phyloP scores from a whole-genome alignment of 2,329 filamentous ascomycete species.

The Neonectria sp. region DNA sequence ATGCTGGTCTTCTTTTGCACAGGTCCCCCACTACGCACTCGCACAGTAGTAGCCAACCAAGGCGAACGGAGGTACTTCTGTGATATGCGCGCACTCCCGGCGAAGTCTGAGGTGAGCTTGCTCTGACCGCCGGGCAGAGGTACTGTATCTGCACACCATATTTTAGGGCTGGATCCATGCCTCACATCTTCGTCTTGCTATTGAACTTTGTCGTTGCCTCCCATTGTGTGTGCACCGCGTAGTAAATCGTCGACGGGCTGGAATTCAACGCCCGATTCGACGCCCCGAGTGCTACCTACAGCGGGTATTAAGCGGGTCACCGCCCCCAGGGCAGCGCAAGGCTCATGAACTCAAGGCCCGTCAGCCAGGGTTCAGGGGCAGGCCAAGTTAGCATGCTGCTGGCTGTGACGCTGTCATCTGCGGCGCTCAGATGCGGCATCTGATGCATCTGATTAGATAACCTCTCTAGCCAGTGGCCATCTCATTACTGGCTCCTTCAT shows the following conservation, averaged over 20 bases:
- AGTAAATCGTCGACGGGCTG: neutral
- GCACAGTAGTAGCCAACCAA: neutral
- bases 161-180: neutral
- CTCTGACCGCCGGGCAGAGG: neutral
- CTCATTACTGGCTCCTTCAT: slow-evolving; percentile 1
- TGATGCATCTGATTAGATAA: slow-evolving; percentile 50
- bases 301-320: slow-evolving; percentile 18
- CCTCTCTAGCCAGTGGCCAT: slow-evolving; percentile 10
- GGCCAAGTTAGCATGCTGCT: slow-evolving; percentile 8
- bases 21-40: neutral
- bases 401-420: slow-evolving; percentile 17
- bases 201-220: neutral
- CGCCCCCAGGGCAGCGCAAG: no score
- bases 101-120: neutral
- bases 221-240: neutral
- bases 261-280: neutral
- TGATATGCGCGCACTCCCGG: neutral
- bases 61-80: slow-evolving; percentile 7
- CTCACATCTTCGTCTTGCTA: neutral
- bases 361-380: slow-evolving; percentile 24
- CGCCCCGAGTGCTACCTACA: neutral
- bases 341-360: neutral
- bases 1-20: neutral
- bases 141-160: neutral
- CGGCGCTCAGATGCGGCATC: slow-evolving; percentile 24